Evolutionary conservation across 2,329 filamentous ascomycete species (phyloP).

Genomic region (Juglanconis oblonga): DNA sequence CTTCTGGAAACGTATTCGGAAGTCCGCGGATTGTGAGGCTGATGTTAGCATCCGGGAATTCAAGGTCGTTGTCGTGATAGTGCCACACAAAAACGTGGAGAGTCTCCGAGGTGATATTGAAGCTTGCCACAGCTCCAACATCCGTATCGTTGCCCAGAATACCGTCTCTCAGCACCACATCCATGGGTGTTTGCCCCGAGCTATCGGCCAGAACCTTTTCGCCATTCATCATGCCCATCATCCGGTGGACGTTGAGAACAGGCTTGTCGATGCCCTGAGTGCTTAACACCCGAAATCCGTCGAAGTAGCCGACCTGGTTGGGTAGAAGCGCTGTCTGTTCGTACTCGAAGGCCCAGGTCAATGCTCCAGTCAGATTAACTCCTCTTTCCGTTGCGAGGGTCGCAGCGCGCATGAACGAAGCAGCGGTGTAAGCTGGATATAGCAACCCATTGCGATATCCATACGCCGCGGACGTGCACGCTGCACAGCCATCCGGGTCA

Average conservation of each 20-base stretch:
- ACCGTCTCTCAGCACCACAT: not conserved
- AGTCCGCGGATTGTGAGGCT: not conserved
- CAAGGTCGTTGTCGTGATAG: constrained; percentile 3
- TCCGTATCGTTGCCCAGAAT: not conserved
- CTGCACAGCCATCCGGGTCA: constrained; percentile 7
- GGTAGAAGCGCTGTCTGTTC: constrained; percentile 5
- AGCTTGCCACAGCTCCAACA: constrained; percentile 3
- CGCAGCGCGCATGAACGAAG: constrained; percentile 4
- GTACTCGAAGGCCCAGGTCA: constrained; percentile 10
- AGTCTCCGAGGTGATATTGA: not conserved
- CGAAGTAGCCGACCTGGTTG: not conserved
- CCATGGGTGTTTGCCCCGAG: constrained; percentile 2
- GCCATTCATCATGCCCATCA: constrained; percentile 6
- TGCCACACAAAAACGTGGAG: constrained; percentile 4
- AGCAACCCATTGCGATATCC: constrained; percentile 4
- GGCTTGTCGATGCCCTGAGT: constrained; percentile 10
- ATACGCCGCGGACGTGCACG: constrained; percentile 6
- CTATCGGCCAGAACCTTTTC: not conserved
- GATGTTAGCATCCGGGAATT: not conserved
- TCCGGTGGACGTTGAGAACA: constrained; percentile 6
- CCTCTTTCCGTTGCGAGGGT: not conserved
- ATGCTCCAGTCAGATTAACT: not conserved
- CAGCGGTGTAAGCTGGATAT: constrained; percentile 5
- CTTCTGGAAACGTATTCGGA: not conserved
- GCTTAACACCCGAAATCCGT: constrained; percentile 5